Evolutionary conservation across 176 grass and related monocot species (phyloP), one percentile per base, ranked within the genome.

Genomic region (Musa itinerans): DNA sequence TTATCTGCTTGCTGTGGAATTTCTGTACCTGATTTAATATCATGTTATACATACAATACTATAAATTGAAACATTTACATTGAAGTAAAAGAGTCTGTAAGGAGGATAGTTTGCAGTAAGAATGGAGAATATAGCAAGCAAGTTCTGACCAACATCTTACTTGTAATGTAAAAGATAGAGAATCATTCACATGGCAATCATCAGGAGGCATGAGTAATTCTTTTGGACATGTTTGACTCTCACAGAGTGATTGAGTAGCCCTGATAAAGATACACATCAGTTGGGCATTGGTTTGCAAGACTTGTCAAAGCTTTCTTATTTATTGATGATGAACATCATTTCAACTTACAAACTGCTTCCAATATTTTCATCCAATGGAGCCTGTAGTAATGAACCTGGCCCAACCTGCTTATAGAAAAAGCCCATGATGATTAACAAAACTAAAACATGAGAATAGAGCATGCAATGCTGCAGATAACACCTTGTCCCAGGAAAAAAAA

Each of bases 171-270:
- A 83, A 94, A 57, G 95, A 91, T 66, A 98, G 89, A 76, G 95
- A 94, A 69, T 74, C 87, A 73, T 98, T 98, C 62, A 91, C 90
- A 85, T 94, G 88, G 29, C 95, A 98, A 86, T 98, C 95, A 82
- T 98, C 95, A 71, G 95, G 95, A 69, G 95, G 95, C 50, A 81
- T 74, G 55, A 98, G 91, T 86, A 98, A 83, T 87, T 98, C 95
- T 79, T 82, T 89, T 69, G 95, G 95, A 66, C 95, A 98, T 53
- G 86, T 91, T 86, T 87, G 87, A 87, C 84, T 98, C 83, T 94
- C 86, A 81, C 95, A 98, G 49, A 81, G 74, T 81, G 88, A 89
- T 52, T 89, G 87, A 55, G 75, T 71, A 72, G 68, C 84, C 84
- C 95, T 98, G 85, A 76, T 77, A 79, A 78, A 84, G 25, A 29